phyloP scores from a whole-genome alignment of 1,139 yeast species.

The Blastobotrys ciferrii region DNA sequence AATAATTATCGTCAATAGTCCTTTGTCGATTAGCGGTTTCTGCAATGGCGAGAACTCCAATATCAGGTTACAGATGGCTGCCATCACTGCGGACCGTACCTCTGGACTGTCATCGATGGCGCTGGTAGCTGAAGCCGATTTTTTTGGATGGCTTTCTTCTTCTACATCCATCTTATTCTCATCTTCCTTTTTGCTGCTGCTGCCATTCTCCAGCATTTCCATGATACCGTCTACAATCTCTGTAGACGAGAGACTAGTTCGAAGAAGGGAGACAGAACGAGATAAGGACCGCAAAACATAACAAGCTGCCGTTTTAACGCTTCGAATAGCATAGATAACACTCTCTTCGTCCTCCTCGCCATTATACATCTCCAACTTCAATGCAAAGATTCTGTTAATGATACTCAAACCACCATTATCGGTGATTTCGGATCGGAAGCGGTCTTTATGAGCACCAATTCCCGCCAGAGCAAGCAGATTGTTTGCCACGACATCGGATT shows the following conservation, averaged over 20 bases:
- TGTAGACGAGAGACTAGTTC: constrained; percentile 65
- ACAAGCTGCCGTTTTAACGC: constrained; percentile 44
- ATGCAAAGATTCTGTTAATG: constrained; percentile 31
- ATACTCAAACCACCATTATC: constrained; percentile 34
- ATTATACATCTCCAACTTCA: constrained; percentile 13
- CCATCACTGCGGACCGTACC: constrained; percentile 59
- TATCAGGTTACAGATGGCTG: constrained; percentile 71
- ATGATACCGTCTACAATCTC: constrained; percentile 51
- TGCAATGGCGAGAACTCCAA: constrained; percentile 79
- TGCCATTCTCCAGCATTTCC: constrained; percentile 35
- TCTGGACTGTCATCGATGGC: constrained; percentile 41
- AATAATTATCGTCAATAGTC: constrained; percentile 50
- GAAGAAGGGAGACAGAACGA: constrained; percentile 64
- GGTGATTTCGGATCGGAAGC: constrained; percentile 34
- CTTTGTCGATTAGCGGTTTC: constrained; percentile 54
- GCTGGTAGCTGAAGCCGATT: constrained; percentile 23
- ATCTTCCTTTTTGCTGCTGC: constrained; percentile 9
- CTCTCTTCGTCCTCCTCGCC: constrained; percentile 5
- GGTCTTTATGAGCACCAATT: constrained; percentile 35
- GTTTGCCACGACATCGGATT: constrained; percentile 30
- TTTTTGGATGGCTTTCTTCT: background rate
- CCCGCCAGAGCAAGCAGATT: constrained; percentile 37
- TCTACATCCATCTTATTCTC: constrained; percentile 27
- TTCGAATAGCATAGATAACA: constrained; percentile 21
- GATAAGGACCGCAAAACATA: constrained; percentile 69